Evolutionary conservation across 2,329 filamentous ascomycete genomes (phyloP).

Genomic region (Microcera coccophila): DNA sequence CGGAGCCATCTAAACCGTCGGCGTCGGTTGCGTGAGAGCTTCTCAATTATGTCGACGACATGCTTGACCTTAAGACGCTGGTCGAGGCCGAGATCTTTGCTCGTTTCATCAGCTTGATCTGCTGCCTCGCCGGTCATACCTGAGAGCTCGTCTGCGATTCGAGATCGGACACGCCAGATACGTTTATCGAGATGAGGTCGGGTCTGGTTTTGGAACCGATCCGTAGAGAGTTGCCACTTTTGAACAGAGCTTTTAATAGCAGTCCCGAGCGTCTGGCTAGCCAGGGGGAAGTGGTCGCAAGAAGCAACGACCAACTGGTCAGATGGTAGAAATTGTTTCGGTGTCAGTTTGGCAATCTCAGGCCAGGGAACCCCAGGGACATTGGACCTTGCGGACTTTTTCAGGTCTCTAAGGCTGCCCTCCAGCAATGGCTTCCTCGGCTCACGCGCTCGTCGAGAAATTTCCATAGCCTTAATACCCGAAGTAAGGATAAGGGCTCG

Average conservation of each 20-base stretch:
- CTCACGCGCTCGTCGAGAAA: conserved; percentile 61
- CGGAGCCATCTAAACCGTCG: conserved; percentile 69
- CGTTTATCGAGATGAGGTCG: conserved; percentile 49
- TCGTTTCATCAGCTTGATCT: conserved; percentile 77
- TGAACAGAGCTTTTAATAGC: conserved; percentile 47
- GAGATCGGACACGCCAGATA: conserved; percentile 45
- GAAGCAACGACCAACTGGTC: conserved; percentile 37
- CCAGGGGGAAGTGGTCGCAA: conserved; percentile 47
- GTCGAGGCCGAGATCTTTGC: conserved; percentile 68
- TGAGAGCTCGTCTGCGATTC: conserved; percentile 51
- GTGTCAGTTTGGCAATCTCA: conserved; percentile 42
- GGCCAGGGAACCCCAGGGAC: conserved; percentile 35
- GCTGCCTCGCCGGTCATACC: conserved; percentile 62
- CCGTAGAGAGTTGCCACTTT: conserved; percentile 56
- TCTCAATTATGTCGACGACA: conserved; percentile 73
- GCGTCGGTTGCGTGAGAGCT: conserved; percentile 66
- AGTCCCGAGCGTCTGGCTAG: conserved; percentile 48
- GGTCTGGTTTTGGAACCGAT: conserved; percentile 55
- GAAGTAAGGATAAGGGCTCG: conserved; percentile 73
- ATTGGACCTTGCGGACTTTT: conserved; percentile 21
- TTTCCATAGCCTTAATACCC: conserved; percentile 85
- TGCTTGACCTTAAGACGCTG: conserved; percentile 78
- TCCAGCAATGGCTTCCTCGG: conserved; percentile 34
- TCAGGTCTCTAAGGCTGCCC: conserved; percentile 12
- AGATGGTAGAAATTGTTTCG: conserved; percentile 31